These are phyloP conservation scores for Coemansia sp. DNA, from an alignment of 192 early-diverging fungal species.

Conservation along the genomic window DNA sequence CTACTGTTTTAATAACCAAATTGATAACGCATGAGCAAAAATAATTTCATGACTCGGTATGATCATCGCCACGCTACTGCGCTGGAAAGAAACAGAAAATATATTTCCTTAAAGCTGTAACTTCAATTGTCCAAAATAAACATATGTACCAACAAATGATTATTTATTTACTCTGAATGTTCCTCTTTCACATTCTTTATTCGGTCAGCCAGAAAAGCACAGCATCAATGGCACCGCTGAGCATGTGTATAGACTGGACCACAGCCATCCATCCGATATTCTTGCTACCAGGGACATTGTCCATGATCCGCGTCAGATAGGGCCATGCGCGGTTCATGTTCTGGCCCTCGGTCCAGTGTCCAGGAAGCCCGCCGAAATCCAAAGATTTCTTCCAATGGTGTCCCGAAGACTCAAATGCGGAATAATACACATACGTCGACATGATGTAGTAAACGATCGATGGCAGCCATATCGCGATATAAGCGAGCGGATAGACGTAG, in stretches of 20 bases:
- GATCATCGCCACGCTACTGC: no score
- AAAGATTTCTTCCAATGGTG: conserved; percentile 8
- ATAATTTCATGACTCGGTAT: no score
- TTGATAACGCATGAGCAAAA: no score
- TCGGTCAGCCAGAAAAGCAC: conserved; percentile 46
- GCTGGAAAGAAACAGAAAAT: no score
- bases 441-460: conserved; percentile 23
- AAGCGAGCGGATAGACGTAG: conserved; percentile 46
- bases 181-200: no score
- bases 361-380: conserved; percentile 25
- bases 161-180: no score
- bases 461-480: conserved; percentile 35
- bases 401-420: conserved; percentile 12
- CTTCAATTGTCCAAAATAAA: no score
- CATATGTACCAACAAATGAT: no score
- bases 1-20: no score
- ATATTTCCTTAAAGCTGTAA: no score
- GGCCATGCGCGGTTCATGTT: conserved; percentile 44
- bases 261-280: conserved; percentile 37
- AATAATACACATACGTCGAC: conserved; percentile 39
- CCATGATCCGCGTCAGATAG: conserved; percentile 13
- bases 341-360: conserved; percentile 26
- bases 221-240: conserved; percentile 31
- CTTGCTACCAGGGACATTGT: conserved; percentile 8
- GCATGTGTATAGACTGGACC: conserved; percentile 38